Percentiles rank a stretch among this genome's conserved stretches.
phyloP scores from a whole-genome alignment of 495 filamentous ascomycete genomes.

The Penicillium dipodomyicola region DNA sequence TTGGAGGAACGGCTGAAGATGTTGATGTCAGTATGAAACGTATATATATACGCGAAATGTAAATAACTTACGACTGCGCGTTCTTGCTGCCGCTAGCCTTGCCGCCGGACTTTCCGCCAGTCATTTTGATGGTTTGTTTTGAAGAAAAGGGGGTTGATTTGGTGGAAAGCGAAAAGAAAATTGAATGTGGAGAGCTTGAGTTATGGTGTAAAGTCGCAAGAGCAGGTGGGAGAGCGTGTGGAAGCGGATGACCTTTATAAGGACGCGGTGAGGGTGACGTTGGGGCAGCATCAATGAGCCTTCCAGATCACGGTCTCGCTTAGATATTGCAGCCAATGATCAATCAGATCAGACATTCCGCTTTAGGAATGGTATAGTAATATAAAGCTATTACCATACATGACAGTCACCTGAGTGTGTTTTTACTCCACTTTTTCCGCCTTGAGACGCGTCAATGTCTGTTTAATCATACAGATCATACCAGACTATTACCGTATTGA shows the following conservation, averaged over 20 bases:
- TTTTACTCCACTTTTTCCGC: constrained; percentile 15
- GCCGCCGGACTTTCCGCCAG: constrained; percentile 97
- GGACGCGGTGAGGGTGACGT: constrained; percentile 45
- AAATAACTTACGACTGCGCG: constrained; percentile 76
- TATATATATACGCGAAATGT: constrained; percentile 17
- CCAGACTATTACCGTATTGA: constrained; percentile 44
- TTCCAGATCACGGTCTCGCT: constrained; percentile 53
- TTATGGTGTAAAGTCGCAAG: constrained; percentile 27
- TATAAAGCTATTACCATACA: constrained; percentile 18
- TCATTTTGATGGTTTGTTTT: constrained; percentile 76
- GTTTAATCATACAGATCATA: constrained; percentile 55
- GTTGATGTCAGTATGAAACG: constrained; percentile 39
- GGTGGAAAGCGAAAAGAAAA: neutral
- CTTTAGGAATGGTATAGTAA: constrained; percentile 35
- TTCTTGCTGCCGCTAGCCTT: constrained; percentile 97
- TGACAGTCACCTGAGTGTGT: constrained; percentile 18
- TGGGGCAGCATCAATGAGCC: constrained; percentile 34
- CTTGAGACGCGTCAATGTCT: constrained; percentile 27
- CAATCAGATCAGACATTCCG: constrained; percentile 24
- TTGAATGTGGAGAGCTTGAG: constrained; percentile 16
- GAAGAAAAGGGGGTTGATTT: constrained; percentile 21
- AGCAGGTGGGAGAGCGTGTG: constrained; percentile 32
- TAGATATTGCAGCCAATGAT: constrained; percentile 41
- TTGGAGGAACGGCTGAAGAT: constrained; percentile 86
- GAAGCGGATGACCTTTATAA: constrained; percentile 48